Evolutionary conservation across 768 basidiomycete genomes (phyloP).

Genomic region (Chalciporus piperatus): DNA sequence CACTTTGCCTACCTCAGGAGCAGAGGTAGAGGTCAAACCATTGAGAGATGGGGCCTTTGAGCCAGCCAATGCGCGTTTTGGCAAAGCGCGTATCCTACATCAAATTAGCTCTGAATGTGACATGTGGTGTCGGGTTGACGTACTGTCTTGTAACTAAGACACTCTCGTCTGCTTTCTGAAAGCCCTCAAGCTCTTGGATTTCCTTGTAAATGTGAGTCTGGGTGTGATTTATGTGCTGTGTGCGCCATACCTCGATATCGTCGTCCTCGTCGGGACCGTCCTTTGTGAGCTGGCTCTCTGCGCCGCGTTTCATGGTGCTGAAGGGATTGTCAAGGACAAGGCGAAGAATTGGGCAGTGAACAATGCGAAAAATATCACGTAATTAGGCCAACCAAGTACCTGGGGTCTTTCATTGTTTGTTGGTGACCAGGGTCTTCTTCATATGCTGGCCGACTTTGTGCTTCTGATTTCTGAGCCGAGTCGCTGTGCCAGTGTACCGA

Average conservation of each 20-base stretch:
- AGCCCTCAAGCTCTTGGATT: conserved; percentile 38
- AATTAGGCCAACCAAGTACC: conserved; percentile 8
- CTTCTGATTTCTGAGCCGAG: not conserved
- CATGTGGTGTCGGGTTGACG: conserved; percentile 21
- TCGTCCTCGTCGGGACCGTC: conserved; percentile 44
- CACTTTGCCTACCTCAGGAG: conserved; percentile 20
- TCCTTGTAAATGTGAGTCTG: conserved; percentile 35
- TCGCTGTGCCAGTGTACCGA: too few species aligned
- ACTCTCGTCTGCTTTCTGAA: conserved; percentile 60
- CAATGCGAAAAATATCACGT: conserved; percentile 19
- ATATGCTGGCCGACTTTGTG: not conserved
- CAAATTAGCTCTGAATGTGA: conserved; percentile 8
- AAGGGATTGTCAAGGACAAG: conserved; percentile 4
- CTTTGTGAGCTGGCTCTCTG: conserved; percentile 68
- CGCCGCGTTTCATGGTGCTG: conserved; percentile 69
- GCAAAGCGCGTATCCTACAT: conserved; percentile 62
- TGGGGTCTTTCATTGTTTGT: conserved; percentile 13
- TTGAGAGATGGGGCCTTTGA: conserved; percentile 23
- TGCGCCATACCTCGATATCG: conserved; percentile 29
- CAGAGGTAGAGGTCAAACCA: conserved; percentile 24
- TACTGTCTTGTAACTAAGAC: conserved; percentile 57
- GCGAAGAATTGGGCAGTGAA: not conserved
- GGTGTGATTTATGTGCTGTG: not conserved
- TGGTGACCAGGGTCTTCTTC: not conserved
- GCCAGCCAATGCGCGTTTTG: conserved; percentile 42